These are phyloP conservation scores for Phytophthora kernoviae DNA, from an alignment of 352 stramenopile species.

Conservation along the genomic window DNA sequence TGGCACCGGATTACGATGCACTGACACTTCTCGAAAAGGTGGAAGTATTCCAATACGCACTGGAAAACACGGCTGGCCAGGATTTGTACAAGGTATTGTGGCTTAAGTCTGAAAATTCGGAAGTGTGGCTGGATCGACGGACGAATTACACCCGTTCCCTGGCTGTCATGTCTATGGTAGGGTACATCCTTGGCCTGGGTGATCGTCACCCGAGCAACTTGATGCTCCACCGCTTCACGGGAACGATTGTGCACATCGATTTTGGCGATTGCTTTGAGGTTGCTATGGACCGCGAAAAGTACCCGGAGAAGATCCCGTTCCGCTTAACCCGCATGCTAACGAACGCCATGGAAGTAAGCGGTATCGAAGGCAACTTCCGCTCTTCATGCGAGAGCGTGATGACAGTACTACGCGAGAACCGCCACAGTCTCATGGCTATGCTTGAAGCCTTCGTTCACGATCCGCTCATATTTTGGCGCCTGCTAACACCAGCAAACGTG, in stretches of 20 bases:
- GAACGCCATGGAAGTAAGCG: constrained; percentile 98
- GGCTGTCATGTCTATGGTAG: constrained; percentile 99
- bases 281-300: constrained; percentile 98
- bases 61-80: constrained; percentile 94
- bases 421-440: constrained; percentile 99
- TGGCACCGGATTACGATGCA: constrained; percentile 95
- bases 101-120: constrained; percentile 97
- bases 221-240: constrained; percentile 98
- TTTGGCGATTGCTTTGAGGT: constrained; percentile 99
- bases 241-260: constrained; percentile 97
- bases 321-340: constrained; percentile 98
- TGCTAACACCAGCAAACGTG: constrained; percentile 79
- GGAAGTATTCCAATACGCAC: constrained; percentile 96
- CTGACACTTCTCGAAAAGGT: constrained; percentile 98
- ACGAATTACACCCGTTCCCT: constrained; percentile 98
- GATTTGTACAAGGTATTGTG: constrained; percentile 97
- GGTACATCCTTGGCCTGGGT: constrained; percentile 98
- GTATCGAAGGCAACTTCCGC: constrained; percentile 99
- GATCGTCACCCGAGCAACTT: constrained; percentile 99
- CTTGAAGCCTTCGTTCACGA: constrained; percentile 99
- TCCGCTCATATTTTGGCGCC: constrained; percentile 97
- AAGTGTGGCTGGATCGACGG: constrained; percentile 98
- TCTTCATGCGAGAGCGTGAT: constrained; percentile 98
- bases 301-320: constrained; percentile 99
- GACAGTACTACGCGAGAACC: constrained; percentile 96